Evolutionary conservation across 176 grass and related monocot genomes (phyloP).

Genomic region (Oryza glumipatula): DNA sequence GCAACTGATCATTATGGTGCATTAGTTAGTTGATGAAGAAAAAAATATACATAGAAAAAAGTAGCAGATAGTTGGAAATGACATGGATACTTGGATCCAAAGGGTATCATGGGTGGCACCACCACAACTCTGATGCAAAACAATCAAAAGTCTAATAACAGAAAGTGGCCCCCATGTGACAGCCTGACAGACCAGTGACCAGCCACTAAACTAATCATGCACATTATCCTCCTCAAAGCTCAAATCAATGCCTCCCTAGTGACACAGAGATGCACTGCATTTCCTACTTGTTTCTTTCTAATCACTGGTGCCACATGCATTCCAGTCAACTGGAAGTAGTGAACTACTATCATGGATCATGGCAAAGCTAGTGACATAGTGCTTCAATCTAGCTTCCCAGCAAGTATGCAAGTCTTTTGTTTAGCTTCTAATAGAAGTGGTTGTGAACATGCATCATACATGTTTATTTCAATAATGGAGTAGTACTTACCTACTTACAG

Average conservation of each 20-base stretch:
- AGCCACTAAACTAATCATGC: slow-evolving; percentile 37
- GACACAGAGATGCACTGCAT: neutral
- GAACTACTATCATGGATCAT: neutral
- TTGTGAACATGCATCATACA: neutral
- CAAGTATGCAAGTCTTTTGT: neutral
- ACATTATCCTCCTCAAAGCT: slow-evolving; percentile 10
- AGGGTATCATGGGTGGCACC: slow-evolving; percentile 34
- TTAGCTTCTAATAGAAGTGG: neutral
- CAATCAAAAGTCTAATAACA: slow-evolving; percentile 21
- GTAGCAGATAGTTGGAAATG: slow-evolving; percentile 13
- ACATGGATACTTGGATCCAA: slow-evolving; percentile 29
- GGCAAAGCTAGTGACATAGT: neutral
- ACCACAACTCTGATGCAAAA: slow-evolving; percentile 8
- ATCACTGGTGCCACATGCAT: slow-evolving; percentile 27
- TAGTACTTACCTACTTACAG: neutral
- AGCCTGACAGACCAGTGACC: slow-evolving; percentile 36
- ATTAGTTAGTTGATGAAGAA: neutral
- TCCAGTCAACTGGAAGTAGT: slow-evolving; percentile 1
- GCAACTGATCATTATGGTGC: neutral
- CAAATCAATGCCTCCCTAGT: neutral
- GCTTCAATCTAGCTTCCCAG: neutral
- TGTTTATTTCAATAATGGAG: neutral
- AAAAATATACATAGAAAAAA: neutral
- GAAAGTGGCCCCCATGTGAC: slow-evolving; percentile 38
- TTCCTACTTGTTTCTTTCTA: neutral